Conservation (phyloP, 2,329 filamentous ascomycete genomes). For the Botrytis aclada region DNA sequence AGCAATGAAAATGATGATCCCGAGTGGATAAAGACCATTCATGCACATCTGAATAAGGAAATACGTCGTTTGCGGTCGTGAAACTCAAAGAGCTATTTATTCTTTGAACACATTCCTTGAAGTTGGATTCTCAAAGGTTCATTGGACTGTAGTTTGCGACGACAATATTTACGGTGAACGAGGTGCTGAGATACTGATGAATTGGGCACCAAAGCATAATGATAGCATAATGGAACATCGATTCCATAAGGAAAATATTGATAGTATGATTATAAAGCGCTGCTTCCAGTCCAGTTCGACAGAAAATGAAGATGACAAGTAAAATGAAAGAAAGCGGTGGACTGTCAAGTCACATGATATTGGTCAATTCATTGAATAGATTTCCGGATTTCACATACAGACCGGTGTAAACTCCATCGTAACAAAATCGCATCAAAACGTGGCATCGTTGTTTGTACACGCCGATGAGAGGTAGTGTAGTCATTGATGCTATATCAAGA, state of each 20-base stretch:
- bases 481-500: not conserved
- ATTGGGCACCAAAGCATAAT: not conserved
- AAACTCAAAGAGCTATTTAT: not conserved
- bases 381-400: not conserved
- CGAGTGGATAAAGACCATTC: not conserved
- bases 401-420: not conserved
- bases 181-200: not conserved
- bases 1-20: not conserved
- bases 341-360: not conserved
- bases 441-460: not conserved
- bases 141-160: not conserved
- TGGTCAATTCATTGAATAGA: not conserved
- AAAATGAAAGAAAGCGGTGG: not conserved
- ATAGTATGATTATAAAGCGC: not conserved
- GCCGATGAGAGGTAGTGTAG: not conserved
- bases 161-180: not conserved
- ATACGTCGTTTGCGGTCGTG: constrained; percentile 7
- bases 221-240: not conserved
- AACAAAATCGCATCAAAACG: not conserved
- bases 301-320: not conserved
- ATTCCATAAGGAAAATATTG: not conserved
- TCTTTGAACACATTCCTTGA: constrained; percentile 7
- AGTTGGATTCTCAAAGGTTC: not conserved
- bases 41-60: not conserved
- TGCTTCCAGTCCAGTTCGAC: not conserved